Conservation (phyloP, 805 yeast species). For the Cyberlindnera misumaiensis region DNA sequence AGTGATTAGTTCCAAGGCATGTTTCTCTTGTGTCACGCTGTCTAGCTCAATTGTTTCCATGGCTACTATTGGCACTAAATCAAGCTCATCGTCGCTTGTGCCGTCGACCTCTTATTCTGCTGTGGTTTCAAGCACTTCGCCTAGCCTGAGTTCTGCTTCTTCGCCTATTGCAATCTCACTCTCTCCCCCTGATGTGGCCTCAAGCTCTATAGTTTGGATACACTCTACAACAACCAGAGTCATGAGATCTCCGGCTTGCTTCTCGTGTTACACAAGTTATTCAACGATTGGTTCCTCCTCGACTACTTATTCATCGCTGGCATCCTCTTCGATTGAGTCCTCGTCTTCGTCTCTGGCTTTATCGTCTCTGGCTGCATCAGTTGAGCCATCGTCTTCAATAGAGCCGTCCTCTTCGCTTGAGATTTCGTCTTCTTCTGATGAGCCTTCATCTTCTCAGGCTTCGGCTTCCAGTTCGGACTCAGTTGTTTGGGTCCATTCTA, state of each 20-base stretch:
- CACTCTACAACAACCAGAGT: background rate
- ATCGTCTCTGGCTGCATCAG: constrained; percentile 2
- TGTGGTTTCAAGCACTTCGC: background rate
- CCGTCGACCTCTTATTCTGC: background rate
- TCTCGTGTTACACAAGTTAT: background rate
- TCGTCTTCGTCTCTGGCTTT: background rate
- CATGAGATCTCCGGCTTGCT: background rate
- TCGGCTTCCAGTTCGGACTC: background rate
- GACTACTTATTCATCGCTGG: constrained; percentile 1
- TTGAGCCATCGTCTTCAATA: background rate
- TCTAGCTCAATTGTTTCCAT: background rate
- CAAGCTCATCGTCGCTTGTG: background rate
- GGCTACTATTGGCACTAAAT: background rate
- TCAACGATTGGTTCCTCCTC: constrained; percentile 1
- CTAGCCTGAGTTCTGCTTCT: background rate
- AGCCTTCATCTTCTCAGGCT: background rate
- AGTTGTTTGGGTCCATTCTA: background rate
- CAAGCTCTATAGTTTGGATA: background rate
- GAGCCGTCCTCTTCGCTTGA: background rate
- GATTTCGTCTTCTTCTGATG: constrained; percentile 1
- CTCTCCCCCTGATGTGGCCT: background rate
- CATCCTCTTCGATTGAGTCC: constrained; percentile 1
- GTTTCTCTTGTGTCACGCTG: no score
- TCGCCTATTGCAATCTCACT: background rate
- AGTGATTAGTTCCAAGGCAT: no score